Percentiles rank a stretch among this genome's conserved stretches.
Conservation (phyloP, 2,329 filamentous ascomycete genomes). For the Phoma sp. region DNA sequence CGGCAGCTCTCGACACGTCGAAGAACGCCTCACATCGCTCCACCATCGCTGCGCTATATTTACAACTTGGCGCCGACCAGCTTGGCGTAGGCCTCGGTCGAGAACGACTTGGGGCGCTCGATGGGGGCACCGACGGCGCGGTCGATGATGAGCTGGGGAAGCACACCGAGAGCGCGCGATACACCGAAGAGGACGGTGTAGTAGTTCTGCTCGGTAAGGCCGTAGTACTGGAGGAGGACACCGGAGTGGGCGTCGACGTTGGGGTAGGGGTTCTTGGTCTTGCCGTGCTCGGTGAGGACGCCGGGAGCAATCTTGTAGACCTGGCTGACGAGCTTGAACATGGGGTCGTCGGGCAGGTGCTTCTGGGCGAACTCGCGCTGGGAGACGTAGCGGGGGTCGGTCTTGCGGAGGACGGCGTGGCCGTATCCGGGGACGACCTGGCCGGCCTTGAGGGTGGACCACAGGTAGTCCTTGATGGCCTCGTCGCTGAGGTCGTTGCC, state of each 20-base stretch:
- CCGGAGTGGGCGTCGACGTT: constrained; percentile 99
- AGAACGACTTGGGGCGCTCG: constrained; percentile 99
- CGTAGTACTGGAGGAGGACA: constrained; percentile 99
- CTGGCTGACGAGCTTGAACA: constrained; percentile 99
- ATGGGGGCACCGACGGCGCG: constrained; percentile 95
- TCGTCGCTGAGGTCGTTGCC: constrained; percentile 95
- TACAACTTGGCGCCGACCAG: constrained; percentile 89
- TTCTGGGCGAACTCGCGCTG: constrained; percentile 96
- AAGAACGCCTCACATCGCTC: constrained; percentile 26
- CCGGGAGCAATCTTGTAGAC: constrained; percentile 99
- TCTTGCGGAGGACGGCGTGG: constrained; percentile 99
- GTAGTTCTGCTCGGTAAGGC: constrained; percentile 98
- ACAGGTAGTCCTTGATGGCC: constrained; percentile 98
- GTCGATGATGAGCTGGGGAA: constrained; percentile 99
- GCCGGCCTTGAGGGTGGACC: constrained; percentile 93
- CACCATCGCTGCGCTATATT: constrained; percentile 41
- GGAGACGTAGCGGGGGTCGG: constrained; percentile 96
- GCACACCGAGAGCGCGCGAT: constrained; percentile 94
- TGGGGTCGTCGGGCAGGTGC: constrained; percentile 94
- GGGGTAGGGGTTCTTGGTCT: constrained; percentile 99
- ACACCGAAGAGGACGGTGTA: constrained; percentile 99
- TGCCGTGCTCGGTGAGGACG: constrained; percentile 98
- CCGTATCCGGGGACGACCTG: constrained; percentile 98
- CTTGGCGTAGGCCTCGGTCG: constrained; percentile 95
- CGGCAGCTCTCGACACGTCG: constrained; percentile 33